Evolutionary conservation across 73 alveolate genomes (phyloP), one percentile per base, ranked within the genome.

Genomic region (Loxodes magnus): DNA sequence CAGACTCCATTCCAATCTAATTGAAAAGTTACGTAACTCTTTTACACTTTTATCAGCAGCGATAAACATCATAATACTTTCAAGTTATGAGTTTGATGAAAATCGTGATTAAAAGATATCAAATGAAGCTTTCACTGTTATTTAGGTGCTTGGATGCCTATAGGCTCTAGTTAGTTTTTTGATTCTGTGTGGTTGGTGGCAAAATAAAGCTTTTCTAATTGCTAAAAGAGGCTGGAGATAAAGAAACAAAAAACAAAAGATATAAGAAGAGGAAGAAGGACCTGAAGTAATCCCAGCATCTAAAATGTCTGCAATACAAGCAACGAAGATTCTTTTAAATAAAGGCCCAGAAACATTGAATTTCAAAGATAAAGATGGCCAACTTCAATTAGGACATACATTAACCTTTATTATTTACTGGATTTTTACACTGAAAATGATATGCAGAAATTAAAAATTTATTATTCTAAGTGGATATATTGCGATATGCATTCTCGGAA

Each of bases 401-500:
- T n/a, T n/a, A n/a, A n/a, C n/a, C n/a, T n/a, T n/a, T n/a, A n/a
- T n/a, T n/a, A n/a, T n/a, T n/a, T n/a, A n/a, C n/a, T n/a, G n/a
- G n/a, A n/a, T n/a, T n/a, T n/a, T n/a, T n/a, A n/a, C n/a, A n/a
- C n/a, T n/a, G n/a, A n/a, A n/a, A n/a, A n/a, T n/a, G n/a, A n/a
- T n/a, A n/a, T n/a, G n/a, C n/a, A n/a, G n/a, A n/a, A n/a, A n/a
- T n/a, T n/a, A n/a, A n/a, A n/a, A n/a, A n/a, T n/a, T n/a, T n/a
- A n/a, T n/a, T n/a, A n/a, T n/a, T n/a, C n/a, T n/a, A n/a, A n/a
- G n/a, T n/a, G n/a, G n/a, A 16, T 90, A 82, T 51, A 85, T 82
- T 1, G 60, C 77, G 49, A 64, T 91, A 36, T 89, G 96, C 2
- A 64, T 87, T 33, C 66, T 87, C 21, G 98, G 98, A 19, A 71